Evolutionary conservation across 2,329 filamentous ascomycete species (phyloP), one percentile per base, ranked within the genome.

Genomic region (Biscogniauxia sp.): DNA sequence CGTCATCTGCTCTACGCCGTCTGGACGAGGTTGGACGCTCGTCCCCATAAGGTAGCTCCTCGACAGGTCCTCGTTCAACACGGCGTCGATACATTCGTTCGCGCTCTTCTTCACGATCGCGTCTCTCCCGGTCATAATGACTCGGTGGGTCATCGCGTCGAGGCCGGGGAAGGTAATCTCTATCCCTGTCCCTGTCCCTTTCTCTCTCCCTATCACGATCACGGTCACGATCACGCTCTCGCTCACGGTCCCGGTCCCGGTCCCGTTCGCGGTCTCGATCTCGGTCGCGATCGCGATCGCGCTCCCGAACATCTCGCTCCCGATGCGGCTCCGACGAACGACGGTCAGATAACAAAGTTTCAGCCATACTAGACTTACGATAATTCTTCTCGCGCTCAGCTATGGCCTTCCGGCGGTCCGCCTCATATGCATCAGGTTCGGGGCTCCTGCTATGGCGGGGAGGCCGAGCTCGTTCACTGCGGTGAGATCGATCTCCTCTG

Each of bases 311-410:
- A 45, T 66, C 80, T 74, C 58, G 78, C 59, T 64, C 80, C 74
- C 65, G 72, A 57, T 68, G 84, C 80, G 65, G 84, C 72, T 69
- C 84, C 79, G 72, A 74, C 19, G 74, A 70, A 55, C 78, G 79
- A 63, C 81, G 82, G 64, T 86, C 84, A 56, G 82, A 82, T 57
- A 88, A 74, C 20, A 87, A 76, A 66, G 80, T 85, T 69, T 88
- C 86, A 66, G 89, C 90, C 78, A 87, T 87, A 73, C 84, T 87
- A 52, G 86, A 82, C 78, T 95, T 96, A 75, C 92, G 88, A 77
- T 97, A 96, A 69, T 96, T 93, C 66, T 93, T 90, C 78, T 98
- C 96, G 54, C 96, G 89, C 73, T 97, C 93, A 60, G 93, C 93
- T 72, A 95, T 93, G 51, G 94, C 94, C 75, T 94, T 95, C 70